phyloP scores from a whole-genome alignment of 2,329 filamentous ascomycete species.

The Aspergillus japonicus region DNA sequence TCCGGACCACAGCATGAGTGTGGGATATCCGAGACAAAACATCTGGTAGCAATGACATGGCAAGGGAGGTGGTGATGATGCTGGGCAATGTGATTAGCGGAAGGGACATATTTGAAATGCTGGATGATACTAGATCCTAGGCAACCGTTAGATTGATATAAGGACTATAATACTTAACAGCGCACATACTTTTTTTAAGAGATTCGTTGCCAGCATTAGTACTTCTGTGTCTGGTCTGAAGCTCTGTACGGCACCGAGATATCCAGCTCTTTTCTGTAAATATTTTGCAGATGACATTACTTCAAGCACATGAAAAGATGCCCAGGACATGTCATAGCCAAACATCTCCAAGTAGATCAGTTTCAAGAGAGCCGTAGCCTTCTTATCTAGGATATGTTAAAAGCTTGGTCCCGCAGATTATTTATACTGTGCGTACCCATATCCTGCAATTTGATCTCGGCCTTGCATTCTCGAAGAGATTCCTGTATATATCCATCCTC shows the following conservation, averaged over 20 bases:
- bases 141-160: conserved; percentile 13
- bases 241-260: conserved; percentile 91
- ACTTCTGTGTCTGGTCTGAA: conserved; percentile 96
- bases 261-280: conserved; percentile 91
- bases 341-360: conserved; percentile 99
- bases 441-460: conserved; percentile 88
- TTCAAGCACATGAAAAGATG: conserved; percentile 95
- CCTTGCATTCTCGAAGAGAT: conserved; percentile 89
- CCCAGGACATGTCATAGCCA: conserved; percentile 99
- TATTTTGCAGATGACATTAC: conserved; percentile 98
- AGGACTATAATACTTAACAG: neutral
- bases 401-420: neutral
- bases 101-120: conserved; percentile 73
- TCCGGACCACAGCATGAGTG: conserved; percentile 79
- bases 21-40: conserved; percentile 83
- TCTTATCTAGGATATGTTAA: conserved; percentile 65
- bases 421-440: conserved; percentile 63
- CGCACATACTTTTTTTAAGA: conserved; percentile 76
- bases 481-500: conserved; percentile 95
- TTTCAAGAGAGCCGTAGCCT: conserved; percentile 93
- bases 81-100: conserved; percentile 90
- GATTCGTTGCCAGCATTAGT: conserved; percentile 93
- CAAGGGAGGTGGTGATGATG: conserved; percentile 87
- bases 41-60: conserved; percentile 83
- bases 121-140: conserved; percentile 63